Percentiles rank a stretch among this genome's conserved stretches.
These are phyloP conservation scores for Tillandsia leiboldiana DNA, from an alignment of 176 grass and related monocot genomes.

Conservation along the genomic window DNA sequence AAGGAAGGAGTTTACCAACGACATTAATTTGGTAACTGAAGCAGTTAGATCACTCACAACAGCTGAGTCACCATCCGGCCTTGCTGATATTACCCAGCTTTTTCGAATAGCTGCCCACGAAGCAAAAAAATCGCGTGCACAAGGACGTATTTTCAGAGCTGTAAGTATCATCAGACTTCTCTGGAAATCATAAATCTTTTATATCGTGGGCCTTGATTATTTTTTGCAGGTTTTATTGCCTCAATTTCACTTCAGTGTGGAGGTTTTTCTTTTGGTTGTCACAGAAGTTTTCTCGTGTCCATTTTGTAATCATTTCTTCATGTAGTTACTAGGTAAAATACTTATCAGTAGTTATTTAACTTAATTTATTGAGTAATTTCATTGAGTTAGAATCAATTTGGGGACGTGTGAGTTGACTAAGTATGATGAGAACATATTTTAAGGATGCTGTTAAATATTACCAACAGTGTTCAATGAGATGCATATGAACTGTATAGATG, in stretches of 20 bases:
- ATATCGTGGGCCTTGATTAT: background rate
- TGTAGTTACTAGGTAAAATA: too few relatives aligned
- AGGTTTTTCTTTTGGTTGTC: too few relatives aligned
- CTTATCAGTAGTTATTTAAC: too few relatives aligned
- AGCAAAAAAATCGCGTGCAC: slow-evolving; percentile 51
- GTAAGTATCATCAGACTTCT: slow-evolving; percentile 27
- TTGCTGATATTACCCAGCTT: slow-evolving; percentile 72
- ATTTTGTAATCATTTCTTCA: too few relatives aligned
- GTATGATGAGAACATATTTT: too few relatives aligned
- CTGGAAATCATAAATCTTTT: background rate
- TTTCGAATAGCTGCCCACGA: slow-evolving; percentile 71
- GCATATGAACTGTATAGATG: too few relatives aligned
- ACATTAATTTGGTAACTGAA: slow-evolving; percentile 34
- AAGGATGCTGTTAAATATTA: too few relatives aligned
- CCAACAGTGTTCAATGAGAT: too few relatives aligned
- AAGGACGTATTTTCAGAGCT: slow-evolving; percentile 72
- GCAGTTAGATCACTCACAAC: slow-evolving; percentile 36
- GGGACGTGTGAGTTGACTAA: too few relatives aligned
- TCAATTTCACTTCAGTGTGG: background rate
- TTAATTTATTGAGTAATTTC: too few relatives aligned
- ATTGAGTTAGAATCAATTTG: too few relatives aligned
- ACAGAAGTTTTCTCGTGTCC: too few relatives aligned
- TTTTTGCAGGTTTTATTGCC: background rate
- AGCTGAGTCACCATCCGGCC: slow-evolving; percentile 23
- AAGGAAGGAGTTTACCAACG: slow-evolving; percentile 67